Evolutionary conservation across 2,329 filamentous ascomycete species (phyloP).

Genomic region (Chaetomiaceae sp.): DNA sequence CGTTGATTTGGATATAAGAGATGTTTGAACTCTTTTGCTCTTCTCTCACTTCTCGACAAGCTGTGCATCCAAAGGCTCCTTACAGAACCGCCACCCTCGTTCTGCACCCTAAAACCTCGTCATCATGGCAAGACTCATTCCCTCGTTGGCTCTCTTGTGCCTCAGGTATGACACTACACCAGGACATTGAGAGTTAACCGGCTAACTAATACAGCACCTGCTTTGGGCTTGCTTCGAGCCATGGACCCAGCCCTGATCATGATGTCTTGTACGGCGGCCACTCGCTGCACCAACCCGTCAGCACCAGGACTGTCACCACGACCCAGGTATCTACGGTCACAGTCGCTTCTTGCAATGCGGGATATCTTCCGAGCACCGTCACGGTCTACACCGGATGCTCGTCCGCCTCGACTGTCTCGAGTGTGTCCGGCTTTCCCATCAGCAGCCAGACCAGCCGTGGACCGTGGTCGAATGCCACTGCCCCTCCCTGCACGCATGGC

Average conservation of each 20-base stretch:
- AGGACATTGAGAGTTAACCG: too few relatives aligned
- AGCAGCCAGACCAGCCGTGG: not conserved
- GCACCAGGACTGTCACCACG: conserved; percentile 10
- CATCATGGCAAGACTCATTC: conserved; percentile 10
- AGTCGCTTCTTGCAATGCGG: conserved; percentile 5
- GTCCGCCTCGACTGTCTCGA: not conserved
- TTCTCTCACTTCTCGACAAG: too few relatives aligned
- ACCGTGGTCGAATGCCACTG: conserved; percentile 4
- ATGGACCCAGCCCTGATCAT: not conserved
- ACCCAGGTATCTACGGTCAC: conserved; percentile 13
- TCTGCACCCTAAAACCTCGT: not conserved
- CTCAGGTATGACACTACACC: conserved; percentile 6
- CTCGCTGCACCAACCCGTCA: not conserved
- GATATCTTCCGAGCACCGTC: conserved; percentile 5
- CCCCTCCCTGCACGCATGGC: not conserved
- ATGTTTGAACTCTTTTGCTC: too few relatives aligned
- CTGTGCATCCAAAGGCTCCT: not conserved
- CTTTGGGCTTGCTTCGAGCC: conserved; percentile 1
- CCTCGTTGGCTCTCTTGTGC: conserved; percentile 14
- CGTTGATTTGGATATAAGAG: too few relatives aligned
- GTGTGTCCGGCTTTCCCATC: not conserved
- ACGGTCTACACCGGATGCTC: conserved; percentile 12
- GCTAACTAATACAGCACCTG: conserved; percentile 6
- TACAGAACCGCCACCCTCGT: conserved; percentile 5
- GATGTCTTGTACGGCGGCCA: not conserved